phyloP scores from a whole-genome alignment of 1,284 basidiomycete species.

The Rhodotorula sp. region DNA sequence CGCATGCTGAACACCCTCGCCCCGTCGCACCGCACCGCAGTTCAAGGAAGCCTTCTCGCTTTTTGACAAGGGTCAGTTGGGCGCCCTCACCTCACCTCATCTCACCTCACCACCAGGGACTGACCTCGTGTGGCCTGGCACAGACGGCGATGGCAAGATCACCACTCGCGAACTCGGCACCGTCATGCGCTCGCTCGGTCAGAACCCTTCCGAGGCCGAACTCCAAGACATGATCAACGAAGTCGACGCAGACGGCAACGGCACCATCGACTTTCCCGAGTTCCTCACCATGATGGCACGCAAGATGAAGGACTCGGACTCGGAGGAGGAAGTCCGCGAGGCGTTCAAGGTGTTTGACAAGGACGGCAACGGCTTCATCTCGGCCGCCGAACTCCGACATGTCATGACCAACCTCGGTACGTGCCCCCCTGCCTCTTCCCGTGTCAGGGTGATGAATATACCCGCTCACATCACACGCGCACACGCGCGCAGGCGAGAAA shows the following conservation, averaged over 20 bases:
- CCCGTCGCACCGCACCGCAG: not conserved
- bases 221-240: slow-evolving; percentile 97
- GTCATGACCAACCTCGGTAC: slow-evolving; percentile 86
- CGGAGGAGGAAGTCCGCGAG: slow-evolving; percentile 65
- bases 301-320: slow-evolving; percentile 91
- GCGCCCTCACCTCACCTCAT: not conserved
- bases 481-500: slow-evolving; percentile 62
- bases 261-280: slow-evolving; percentile 93
- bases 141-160: slow-evolving; percentile 95
- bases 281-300: slow-evolving; percentile 79
- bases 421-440: slow-evolving; percentile 10
- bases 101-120: not conserved
- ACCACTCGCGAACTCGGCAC: slow-evolving; percentile 93
- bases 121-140: not conserved
- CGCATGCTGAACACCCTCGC: not conserved
- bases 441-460: no score
- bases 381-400: slow-evolving; percentile 68
- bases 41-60: slow-evolving; percentile 42
- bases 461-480: no score
- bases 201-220: slow-evolving; percentile 94
- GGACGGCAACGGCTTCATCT: slow-evolving; percentile 60
- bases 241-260: slow-evolving; percentile 71
- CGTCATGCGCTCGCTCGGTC: slow-evolving; percentile 94
- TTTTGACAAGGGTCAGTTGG: slow-evolving; percentile 39
- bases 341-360: slow-evolving; percentile 69